These are phyloP conservation scores for Singerocomus rubriflavus DNA, from an alignment of 1,284 basidiomycete genomes.

Conservation along the genomic window DNA sequence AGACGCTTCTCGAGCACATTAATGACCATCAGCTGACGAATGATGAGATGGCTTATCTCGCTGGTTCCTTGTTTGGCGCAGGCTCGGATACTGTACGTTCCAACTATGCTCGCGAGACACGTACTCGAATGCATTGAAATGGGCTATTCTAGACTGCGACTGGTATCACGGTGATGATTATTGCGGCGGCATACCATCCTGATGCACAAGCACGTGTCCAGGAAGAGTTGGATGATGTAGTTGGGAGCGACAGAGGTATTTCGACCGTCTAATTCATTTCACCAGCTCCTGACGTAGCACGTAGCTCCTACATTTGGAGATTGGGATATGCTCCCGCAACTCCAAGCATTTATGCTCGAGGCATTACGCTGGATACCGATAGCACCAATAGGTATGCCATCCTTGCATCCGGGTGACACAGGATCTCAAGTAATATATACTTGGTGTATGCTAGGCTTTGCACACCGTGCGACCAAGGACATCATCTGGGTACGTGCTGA, in stretches of 20 bases:
- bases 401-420: background rate
- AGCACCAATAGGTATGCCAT: slow-evolving; percentile 16
- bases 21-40: background rate
- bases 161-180: background rate
- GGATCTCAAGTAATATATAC: background rate
- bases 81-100: background rate
- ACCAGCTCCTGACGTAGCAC: background rate
- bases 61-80: background rate
- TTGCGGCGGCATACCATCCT: background rate
- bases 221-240: background rate
- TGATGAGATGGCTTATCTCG: slow-evolving; percentile 1
- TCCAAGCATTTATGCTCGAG: slow-evolving; percentile 34
- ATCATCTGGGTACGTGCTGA: slow-evolving; percentile 34
- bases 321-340: background rate
- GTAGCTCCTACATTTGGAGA: background rate
- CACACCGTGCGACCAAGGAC: slow-evolving; percentile 37
- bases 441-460: slow-evolving; percentile 26
- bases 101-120: background rate
- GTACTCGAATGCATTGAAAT: background rate
- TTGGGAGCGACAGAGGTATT: background rate
- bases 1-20: background rate
- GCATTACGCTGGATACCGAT: slow-evolving; percentile 40
- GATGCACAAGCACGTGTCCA: background rate
- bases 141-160: background rate
- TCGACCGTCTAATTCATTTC: background rate